Evolutionary conservation across 2,329 filamentous ascomycete species (phyloP), one percentile per base, ranked within the genome.

Genomic region (Acrocalymma vagum): DNA sequence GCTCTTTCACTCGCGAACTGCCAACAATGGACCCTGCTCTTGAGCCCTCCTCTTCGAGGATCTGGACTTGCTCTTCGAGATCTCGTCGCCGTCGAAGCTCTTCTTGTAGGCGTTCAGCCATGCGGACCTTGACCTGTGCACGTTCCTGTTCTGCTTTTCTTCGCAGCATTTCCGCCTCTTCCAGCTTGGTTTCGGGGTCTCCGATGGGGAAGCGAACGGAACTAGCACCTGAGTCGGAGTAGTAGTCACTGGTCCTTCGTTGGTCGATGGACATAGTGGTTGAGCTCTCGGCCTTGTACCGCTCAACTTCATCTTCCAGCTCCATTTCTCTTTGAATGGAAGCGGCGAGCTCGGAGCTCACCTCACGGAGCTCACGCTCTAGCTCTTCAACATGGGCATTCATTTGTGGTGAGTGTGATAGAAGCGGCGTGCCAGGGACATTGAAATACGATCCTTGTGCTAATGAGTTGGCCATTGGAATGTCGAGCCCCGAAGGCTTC

Each of bases 291-390:
- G 84, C 76, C 67, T 96, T 92, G 56, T 95, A 75, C 42, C 88
- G 81, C 54, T 99, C 94, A 1, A 97, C 86, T 30, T 97, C 79
- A 69, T 99, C 94, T 70, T 99, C 94, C 21, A 99, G 73, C 58
- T 99, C 94, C 82, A 99, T 93, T 75, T 99, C 94, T 47, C 94
- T 84, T 59, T 89, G 85, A 63, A 99, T 97, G 18, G 94, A 97
- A 55, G 85, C 82, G 22, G 94, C 94, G 67, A 99, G 78, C 78
- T 99, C 94, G 45, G 86, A 82, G 75, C 90, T 95, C 72, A 99
- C 93, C 70, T 93, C 88, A 59, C 90, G 90, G 55, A 99, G 73
- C 77, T 99, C 94, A 67, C 91, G 88, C 76, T 99, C 94, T 77
- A 99, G 86, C 67, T 95, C 90, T 67, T 90, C 84, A 61, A 95